phyloP scores from a whole-genome alignment of 23 red algal species.

The Gracilaria vermiculophylla region DNA sequence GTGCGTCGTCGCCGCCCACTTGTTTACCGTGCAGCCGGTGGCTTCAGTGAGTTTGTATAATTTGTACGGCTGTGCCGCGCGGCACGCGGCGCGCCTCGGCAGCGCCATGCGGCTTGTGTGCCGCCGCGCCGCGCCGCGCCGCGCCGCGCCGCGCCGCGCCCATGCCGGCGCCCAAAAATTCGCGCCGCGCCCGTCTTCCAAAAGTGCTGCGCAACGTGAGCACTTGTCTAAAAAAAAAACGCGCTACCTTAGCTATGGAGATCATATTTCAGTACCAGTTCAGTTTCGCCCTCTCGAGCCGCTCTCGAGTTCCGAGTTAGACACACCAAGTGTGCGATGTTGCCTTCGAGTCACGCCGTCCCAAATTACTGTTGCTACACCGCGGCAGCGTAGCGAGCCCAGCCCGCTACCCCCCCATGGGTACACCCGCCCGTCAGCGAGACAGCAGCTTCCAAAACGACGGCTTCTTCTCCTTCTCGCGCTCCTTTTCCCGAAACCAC shows the following conservation, averaged over 20 bases:
- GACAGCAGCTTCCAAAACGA: constrained; percentile 39
- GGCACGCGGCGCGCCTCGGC: no score
- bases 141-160: no score
- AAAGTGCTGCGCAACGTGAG: no score
- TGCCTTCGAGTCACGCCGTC: neutral
- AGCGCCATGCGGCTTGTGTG: no score
- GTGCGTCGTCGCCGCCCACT: neutral
- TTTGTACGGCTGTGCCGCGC: neutral
- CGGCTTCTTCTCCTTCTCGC: constrained; percentile 14
- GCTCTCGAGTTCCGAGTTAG: neutral
- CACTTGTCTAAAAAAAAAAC: neutral
- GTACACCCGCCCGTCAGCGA: neutral
- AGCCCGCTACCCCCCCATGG: neutral
- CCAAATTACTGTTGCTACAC: neutral
- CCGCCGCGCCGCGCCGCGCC: no score
- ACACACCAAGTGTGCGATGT: neutral
- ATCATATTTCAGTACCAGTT: no score
- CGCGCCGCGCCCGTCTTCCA: no score
- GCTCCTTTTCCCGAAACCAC: neutral
- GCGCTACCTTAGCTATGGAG: neutral
- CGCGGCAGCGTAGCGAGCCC: neutral
- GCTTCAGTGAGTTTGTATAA: neutral
- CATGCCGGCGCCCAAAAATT: no score
- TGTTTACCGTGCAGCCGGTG: no score
- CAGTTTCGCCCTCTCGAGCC: neutral